These are phyloP conservation scores for Raphanus sativus DNA, from an alignment of 345 rosid genomes.

Conservation along the genomic window DNA sequence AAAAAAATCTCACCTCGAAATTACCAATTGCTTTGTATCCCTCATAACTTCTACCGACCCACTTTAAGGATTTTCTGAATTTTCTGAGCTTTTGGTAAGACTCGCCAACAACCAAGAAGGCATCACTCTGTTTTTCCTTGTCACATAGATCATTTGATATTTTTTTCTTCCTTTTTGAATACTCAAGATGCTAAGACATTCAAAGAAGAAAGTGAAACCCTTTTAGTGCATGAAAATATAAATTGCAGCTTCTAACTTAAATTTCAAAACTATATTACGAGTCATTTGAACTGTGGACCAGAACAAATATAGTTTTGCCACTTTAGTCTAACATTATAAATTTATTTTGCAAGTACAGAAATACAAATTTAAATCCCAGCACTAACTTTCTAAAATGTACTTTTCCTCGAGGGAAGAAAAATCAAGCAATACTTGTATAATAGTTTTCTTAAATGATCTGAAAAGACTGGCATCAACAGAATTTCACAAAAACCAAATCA, in stretches of 20 bases:
- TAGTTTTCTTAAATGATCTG: constrained; percentile 1
- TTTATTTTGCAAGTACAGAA: constrained; percentile 7
- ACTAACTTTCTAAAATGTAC: neutral
- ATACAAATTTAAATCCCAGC: neutral
- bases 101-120: constrained; percentile 76
- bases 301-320: constrained; percentile 8
- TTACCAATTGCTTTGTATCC: constrained; percentile 64
- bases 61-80: constrained; percentile 74
- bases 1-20: constrained; percentile 64
- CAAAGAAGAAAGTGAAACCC: constrained; percentile 26
- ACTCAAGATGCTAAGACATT: constrained; percentile 67
- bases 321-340: neutral
- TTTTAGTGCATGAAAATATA: constrained; percentile 16
- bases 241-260: constrained; percentile 1
- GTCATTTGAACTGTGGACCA: constrained; percentile 2
- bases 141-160: constrained; percentile 69
- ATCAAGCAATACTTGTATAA: neutral
- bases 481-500: constrained; percentile 4
- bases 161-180: constrained; percentile 76
- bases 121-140: constrained; percentile 80
- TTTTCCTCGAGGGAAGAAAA: constrained; percentile 5
- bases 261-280: neutral
- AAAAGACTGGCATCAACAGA: constrained; percentile 16
- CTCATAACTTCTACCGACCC: constrained; percentile 69
- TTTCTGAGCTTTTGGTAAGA: constrained; percentile 82